phyloP scores from a whole-genome alignment of 2,329 filamentous ascomycete species.

The Trichoderma sp. region DNA sequence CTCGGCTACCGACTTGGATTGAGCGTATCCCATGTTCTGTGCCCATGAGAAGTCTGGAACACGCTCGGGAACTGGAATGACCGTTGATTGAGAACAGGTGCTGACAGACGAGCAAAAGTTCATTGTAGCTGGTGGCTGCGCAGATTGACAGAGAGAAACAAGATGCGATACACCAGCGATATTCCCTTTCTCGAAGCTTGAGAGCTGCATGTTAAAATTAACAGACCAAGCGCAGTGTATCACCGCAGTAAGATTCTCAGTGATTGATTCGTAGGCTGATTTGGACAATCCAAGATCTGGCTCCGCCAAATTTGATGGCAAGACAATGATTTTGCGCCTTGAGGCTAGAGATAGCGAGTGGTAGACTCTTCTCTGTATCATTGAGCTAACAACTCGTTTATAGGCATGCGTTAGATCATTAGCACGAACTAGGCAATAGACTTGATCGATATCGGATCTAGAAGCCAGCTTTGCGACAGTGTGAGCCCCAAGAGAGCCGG shows the following conservation, averaged over 20 bases:
- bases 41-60: conserved; percentile 42
- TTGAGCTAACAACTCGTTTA: conserved; percentile 5
- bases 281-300: conserved; percentile 1
- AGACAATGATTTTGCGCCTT: conserved; percentile 46
- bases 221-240: conserved; percentile 58
- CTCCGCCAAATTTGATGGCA: conserved; percentile 34
- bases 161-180: conserved; percentile 2
- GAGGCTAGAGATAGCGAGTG: conserved; percentile 30
- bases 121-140: conserved; percentile 10
- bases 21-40: conserved; percentile 47
- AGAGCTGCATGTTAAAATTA: conserved; percentile 57
- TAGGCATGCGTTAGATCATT: neutral
- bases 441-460: conserved; percentile 53
- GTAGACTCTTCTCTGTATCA: conserved; percentile 11
- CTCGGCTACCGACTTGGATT: conserved; percentile 45
- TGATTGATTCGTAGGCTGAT: conserved; percentile 19
- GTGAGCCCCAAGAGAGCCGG: conserved; percentile 65
- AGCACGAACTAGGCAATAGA: conserved; percentile 57
- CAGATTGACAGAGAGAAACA: conserved; percentile 2
- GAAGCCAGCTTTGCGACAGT: conserved; percentile 59
- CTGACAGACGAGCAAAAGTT: conserved; percentile 19
- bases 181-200: conserved; percentile 44
- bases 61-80: conserved; percentile 2
- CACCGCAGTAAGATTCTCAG: conserved; percentile 40
- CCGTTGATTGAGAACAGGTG: conserved; percentile 4